Evolutionary conservation across 805 yeast species (phyloP).

Genomic region (Lipomyces japonicus): DNA sequence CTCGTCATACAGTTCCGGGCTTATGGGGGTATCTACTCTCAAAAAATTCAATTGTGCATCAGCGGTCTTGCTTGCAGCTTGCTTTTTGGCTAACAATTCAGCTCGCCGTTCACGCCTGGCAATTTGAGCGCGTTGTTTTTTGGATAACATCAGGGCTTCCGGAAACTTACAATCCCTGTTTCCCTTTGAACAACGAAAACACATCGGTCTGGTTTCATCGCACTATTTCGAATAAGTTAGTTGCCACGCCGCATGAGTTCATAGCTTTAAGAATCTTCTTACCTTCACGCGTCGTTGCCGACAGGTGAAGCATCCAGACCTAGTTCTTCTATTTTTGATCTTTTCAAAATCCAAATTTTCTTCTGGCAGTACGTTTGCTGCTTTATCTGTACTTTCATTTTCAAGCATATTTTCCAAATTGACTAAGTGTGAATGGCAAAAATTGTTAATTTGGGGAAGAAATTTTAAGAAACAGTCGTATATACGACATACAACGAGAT

Average conservation of each 20-base stretch:
- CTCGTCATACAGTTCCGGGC: neutral
- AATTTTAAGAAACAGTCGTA: too few relatives aligned
- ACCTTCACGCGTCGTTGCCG: constrained; percentile 26
- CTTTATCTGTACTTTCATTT: too few relatives aligned
- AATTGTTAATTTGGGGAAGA: too few relatives aligned
- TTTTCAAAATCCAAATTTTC: too few relatives aligned
- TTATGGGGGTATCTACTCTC: neutral
- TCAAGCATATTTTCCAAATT: too few relatives aligned
- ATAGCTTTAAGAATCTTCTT: neutral
- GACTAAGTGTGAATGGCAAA: too few relatives aligned
- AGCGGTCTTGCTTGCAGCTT: constrained; percentile 15
- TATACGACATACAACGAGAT: too few relatives aligned
- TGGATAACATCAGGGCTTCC: constrained; percentile 12
- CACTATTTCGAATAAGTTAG: constrained; percentile 9
- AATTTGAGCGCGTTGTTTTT: constrained; percentile 14
- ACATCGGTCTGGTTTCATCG: constrained; percentile 24
- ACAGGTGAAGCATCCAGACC: constrained; percentile 27
- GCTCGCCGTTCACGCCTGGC: constrained; percentile 5
- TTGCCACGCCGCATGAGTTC: neutral
- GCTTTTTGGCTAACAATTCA: neutral
- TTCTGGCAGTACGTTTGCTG: too few relatives aligned
- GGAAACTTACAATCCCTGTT: constrained; percentile 24
- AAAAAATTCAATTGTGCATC: neutral
- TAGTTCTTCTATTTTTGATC: constrained; percentile 18
- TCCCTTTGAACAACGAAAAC: constrained; percentile 23